Base-by-base conservation (phyloP, 768 basidiomycete species). In the Epithele typhae region DNA sequence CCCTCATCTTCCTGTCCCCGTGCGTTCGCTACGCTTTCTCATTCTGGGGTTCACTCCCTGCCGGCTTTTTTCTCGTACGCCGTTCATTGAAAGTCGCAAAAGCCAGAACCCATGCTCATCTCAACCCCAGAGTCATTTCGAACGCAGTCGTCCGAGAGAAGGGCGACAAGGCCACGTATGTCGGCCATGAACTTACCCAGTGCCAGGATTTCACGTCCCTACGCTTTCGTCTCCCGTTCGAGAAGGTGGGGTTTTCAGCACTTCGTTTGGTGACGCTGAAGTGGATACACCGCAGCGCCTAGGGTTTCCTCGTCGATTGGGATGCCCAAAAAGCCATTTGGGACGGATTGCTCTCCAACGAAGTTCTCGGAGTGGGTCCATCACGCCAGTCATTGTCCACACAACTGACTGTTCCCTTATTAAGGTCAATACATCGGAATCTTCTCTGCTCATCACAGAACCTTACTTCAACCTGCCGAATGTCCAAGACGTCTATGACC, bases 301-400 rank as follows among this genome's bases (percentile, higher is more conserved):
- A 96, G 94, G 94, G 94, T 22, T 91, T 87, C 65, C 71, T 95
- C 14, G 84, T 90, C 23, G 92, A 95, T 59, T 98, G 94, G 94
- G 93, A 96, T 53, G 87, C 87, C 3, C 82, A 98, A 65, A 95
- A 95, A 64, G 85, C 87, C 15, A 75, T 98, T 5, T 97, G 93
- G 93, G 94, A 97, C 54, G 82, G 87, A 10, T 59, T 95, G 19
- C 92, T 96, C 65, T 87, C 87, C 18, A 74, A 76, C 35, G 75
- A 84, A 40, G 45, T 50, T 19, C 38, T 56, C 3, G 47, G 47
- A 40, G 54, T 56, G 24, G 37, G 54, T 56, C 1, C 15, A 18
- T 27, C 34, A 42, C 27, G 32, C n/a, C n/a, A 25, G 19, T 12
- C 14, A n/a, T 4, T 5, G 17, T 36, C 17, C 12, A 30, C n/a